A percentile compares a stretch with the other conserved stretches of the same genome.
phyloP scores from a whole-genome alignment of 148 eudicot genomes.

The Fagopyrum esculentum region DNA sequence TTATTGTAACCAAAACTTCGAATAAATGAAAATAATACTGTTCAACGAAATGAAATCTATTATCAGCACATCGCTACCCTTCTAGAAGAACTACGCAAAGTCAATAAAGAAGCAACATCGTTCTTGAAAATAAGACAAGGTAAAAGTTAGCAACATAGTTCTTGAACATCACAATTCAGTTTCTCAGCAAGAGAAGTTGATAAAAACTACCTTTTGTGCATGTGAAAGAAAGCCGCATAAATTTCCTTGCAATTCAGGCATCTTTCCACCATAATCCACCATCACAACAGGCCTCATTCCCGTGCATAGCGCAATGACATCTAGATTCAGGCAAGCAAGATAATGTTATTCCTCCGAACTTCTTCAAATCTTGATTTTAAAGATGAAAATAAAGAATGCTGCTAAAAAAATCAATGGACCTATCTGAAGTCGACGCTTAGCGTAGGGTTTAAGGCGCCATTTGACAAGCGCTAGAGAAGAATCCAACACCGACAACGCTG shows the following conservation, averaged over 20 bases:
- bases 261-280: constrained; percentile 99
- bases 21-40: background rate
- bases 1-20: background rate
- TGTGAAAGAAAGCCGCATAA: constrained; percentile 48
- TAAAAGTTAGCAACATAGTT: background rate
- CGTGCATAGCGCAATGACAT: constrained; percentile 74
- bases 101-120: background rate
- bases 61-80: background rate
- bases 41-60: background rate
- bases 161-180: background rate
- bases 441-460: constrained; percentile 69
- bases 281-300: constrained; percentile 88
- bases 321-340: constrained; percentile 26
- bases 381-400: background rate
- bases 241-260: constrained; percentile 77
- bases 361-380: background rate
- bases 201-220: constrained; percentile 50
- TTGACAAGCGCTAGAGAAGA: constrained; percentile 40
- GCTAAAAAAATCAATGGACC: constrained; percentile 23
- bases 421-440: constrained; percentile 72
- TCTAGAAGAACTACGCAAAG: background rate
- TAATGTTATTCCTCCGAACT: background rate
- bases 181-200: background rate
- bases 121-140: too few relatives aligned
- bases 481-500: constrained; percentile 30